These are phyloP conservation scores for Moesziomyces globuligerus DNA, from an alignment of 1,284 basidiomycete genomes.

Conservation along the genomic window DNA sequence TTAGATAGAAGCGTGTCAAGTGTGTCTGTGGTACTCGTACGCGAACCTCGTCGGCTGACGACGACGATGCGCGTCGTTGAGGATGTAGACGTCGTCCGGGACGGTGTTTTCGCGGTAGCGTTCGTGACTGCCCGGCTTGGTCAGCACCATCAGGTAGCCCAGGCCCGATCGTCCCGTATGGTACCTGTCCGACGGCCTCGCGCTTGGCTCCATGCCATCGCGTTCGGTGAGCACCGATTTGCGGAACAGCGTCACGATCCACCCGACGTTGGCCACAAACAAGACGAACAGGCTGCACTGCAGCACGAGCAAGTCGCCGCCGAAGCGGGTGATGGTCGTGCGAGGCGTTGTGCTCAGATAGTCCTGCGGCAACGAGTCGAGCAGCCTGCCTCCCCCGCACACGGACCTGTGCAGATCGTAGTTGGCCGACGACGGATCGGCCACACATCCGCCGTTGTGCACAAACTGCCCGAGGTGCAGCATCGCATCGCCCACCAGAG, in stretches of 20 bases:
- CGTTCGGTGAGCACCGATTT: conserved; percentile 2
- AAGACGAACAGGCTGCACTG: neutral
- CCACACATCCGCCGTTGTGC: conserved; percentile 1
- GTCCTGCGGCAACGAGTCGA: neutral
- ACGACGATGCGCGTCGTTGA: neutral
- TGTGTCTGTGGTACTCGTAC: neutral
- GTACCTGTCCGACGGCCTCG: too few relatives aligned
- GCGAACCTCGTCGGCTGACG: neutral
- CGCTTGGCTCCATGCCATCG: conserved; percentile 2
- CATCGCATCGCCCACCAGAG: conserved; percentile 3
- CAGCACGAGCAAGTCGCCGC: conserved; percentile 2
- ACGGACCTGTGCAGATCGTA: conserved; percentile 6
- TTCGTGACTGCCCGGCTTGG: conserved; percentile 3
- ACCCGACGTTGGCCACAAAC: conserved; percentile 2
- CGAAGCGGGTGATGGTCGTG: neutral
- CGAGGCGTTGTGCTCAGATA: neutral
- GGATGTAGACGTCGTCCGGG: neutral
- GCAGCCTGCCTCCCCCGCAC: neutral
- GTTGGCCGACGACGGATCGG: neutral
- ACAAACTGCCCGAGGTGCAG: conserved; percentile 6
- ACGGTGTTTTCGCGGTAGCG: neutral
- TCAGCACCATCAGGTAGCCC: neutral
- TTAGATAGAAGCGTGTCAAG: too few relatives aligned
- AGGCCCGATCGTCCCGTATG: conserved; percentile 1
- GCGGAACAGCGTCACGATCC: neutral